These are phyloP conservation scores for Petunia axillaris DNA, from an alignment of 257 asterid genomes.

Conservation along the genomic window DNA sequence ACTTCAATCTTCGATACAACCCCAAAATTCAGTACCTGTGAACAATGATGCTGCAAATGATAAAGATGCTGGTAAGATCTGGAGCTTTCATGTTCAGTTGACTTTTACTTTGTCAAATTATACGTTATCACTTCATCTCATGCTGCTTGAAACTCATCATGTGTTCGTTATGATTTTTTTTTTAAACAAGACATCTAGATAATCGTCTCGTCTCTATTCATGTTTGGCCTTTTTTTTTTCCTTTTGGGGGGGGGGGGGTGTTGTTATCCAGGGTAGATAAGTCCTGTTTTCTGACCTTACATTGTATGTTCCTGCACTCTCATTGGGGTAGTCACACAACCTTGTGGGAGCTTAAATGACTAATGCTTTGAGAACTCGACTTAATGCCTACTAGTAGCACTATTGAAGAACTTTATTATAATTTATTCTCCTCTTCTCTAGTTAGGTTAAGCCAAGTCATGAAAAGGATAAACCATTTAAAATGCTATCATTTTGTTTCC, in stretches of 20 bases:
- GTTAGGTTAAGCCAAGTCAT: background rate
- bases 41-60: slow-evolving; percentile 38
- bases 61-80: slow-evolving; percentile 38
- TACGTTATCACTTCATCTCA: background rate
- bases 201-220: background rate
- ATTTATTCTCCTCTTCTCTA: background rate
- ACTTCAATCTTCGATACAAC: slow-evolving; percentile 39
- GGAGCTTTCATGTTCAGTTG: slow-evolving; percentile 6
- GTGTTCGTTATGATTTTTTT: background rate
- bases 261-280: background rate
- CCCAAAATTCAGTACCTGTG: slow-evolving; percentile 31
- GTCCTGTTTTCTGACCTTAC: background rate
- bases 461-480: background rate
- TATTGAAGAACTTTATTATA: background rate
- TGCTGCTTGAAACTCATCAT: background rate
- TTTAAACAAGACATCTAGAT: background rate
- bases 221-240: background rate
- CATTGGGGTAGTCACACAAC: background rate
- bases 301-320: background rate
- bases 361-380: background rate
- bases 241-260: background rate
- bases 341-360: background rate
- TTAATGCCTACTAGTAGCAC: background rate
- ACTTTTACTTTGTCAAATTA: background rate
- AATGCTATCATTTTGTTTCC: background rate